These are phyloP conservation scores for Prunus yedoensis DNA, from an alignment of 331 rosid genomes.

Conservation along the genomic window DNA sequence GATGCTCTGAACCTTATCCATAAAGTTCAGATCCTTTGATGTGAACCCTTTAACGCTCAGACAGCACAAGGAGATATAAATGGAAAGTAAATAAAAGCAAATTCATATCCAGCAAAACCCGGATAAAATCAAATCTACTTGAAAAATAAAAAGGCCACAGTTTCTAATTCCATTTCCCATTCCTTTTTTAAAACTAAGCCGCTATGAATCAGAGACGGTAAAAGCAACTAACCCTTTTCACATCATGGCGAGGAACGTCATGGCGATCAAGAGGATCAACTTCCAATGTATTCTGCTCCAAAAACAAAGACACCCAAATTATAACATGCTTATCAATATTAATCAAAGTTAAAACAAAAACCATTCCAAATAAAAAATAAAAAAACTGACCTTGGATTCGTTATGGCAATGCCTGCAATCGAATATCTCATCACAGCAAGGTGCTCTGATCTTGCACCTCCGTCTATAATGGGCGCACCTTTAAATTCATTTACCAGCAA, in stretches of 20 bases:
- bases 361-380: background rate
- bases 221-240: slow-evolving; percentile 49
- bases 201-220: background rate
- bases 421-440: slow-evolving; percentile 72
- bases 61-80: background rate
- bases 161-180: background rate
- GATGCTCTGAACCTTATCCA: slow-evolving; percentile 16
- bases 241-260: slow-evolving; percentile 75
- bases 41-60: background rate
- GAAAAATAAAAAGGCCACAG: background rate
- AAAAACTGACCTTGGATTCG: slow-evolving; percentile 52
- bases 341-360: background rate
- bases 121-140: background rate
- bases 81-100: background rate
- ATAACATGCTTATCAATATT: background rate
- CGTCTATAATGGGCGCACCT: slow-evolving; percentile 76
- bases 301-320: background rate
- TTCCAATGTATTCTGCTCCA: slow-evolving; percentile 60
- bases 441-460: slow-evolving; percentile 77
- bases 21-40: slow-evolving; percentile 15
- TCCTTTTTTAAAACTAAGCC: background rate
- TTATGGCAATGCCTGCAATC: slow-evolving; percentile 82
- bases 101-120: background rate
- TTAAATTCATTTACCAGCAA: background rate
- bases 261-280: slow-evolving; percentile 49